Evolutionary conservation across 768 basidiomycete species (phyloP).

Genomic region (Phanerochaete carnosa): DNA sequence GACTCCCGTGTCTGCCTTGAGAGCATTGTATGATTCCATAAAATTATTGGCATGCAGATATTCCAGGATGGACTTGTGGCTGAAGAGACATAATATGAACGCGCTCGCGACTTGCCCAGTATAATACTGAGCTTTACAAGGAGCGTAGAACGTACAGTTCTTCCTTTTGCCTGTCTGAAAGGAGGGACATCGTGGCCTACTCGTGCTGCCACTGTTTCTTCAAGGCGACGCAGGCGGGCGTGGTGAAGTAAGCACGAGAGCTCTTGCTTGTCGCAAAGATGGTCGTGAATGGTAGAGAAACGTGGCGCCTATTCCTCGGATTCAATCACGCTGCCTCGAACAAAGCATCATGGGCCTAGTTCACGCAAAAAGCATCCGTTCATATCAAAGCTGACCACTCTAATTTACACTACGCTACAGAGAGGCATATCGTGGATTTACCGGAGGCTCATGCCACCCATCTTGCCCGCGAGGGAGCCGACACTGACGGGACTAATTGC

Average conservation of each 20-base stretch:
- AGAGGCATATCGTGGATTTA: conserved; percentile 9
- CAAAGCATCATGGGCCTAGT: neutral
- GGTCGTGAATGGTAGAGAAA: conserved; percentile 16
- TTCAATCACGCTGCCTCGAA: neutral
- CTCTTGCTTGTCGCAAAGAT: conserved; percentile 12
- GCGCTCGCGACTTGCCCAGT: conserved; percentile 3
- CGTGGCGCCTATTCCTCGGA: conserved; percentile 10
- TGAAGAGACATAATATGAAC: conserved; percentile 29
- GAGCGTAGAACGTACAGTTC: conserved; percentile 37
- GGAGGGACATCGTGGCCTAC: conserved; percentile 34
- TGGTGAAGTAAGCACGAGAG: conserved; percentile 1
- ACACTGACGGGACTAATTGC: conserved; percentile 46
- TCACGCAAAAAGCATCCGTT: neutral
- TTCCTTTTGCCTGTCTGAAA: conserved; percentile 45
- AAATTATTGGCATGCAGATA: conserved; percentile 70
- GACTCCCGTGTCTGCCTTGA: conserved; percentile 49
- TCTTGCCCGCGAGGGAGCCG: conserved; percentile 21
- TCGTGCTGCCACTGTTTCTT: conserved; percentile 3
- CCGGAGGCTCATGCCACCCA: conserved; percentile 26
- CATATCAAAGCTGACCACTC: neutral
- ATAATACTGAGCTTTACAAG: conserved; percentile 7
- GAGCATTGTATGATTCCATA: conserved; percentile 55
- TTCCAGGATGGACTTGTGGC: conserved; percentile 80
- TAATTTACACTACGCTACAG: neutral
- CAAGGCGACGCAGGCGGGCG: neutral